Conservation (phyloP, 2,329 filamentous ascomycete genomes). For the Clonostachys chloroleuca region DNA sequence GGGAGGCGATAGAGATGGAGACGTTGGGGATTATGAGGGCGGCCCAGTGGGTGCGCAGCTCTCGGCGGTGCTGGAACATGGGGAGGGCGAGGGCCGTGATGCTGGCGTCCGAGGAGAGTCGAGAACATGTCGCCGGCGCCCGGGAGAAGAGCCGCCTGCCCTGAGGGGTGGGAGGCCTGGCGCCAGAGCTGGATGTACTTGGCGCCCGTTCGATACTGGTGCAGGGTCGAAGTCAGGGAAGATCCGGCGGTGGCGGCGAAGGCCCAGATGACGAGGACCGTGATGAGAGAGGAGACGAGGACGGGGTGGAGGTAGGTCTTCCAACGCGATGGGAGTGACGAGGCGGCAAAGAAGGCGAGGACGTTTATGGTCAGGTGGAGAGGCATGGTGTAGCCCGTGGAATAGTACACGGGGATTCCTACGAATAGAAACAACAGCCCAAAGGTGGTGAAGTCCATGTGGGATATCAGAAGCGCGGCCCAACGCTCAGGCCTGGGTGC, state of each 20-base stretch:
- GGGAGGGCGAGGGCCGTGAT: constrained; percentile 56
- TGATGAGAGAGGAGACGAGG: constrained; percentile 47
- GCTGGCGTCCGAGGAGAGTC: constrained; percentile 50
- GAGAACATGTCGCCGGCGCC: constrained; percentile 54
- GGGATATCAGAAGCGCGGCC: constrained; percentile 37
- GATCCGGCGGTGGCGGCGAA: constrained; percentile 40
- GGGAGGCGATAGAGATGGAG: constrained; percentile 42
- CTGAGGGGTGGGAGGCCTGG: constrained; percentile 10
- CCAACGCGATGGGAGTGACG: constrained; percentile 42
- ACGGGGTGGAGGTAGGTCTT: constrained; percentile 53
- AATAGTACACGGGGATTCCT: constrained; percentile 51
- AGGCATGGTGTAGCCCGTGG: constrained; percentile 45
- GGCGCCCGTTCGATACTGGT: constrained; percentile 44
- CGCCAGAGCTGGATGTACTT: constrained; percentile 50
- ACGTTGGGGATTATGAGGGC: constrained; percentile 51
- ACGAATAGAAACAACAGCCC: constrained; percentile 38
- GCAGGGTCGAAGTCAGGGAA: constrained; percentile 31
- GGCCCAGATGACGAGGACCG: constrained; percentile 47
- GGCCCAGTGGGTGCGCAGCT: constrained; percentile 47
- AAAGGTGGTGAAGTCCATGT: constrained; percentile 43
- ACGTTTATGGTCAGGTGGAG: constrained; percentile 40
- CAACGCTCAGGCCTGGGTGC: constrained; percentile 42
- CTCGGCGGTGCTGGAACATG: constrained; percentile 56
- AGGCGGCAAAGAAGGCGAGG: constrained; percentile 45
- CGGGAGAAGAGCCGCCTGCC: constrained; percentile 18